Evolutionary conservation across 305 asterid genomes (phyloP).

Genomic region (Rubia peregrina): DNA sequence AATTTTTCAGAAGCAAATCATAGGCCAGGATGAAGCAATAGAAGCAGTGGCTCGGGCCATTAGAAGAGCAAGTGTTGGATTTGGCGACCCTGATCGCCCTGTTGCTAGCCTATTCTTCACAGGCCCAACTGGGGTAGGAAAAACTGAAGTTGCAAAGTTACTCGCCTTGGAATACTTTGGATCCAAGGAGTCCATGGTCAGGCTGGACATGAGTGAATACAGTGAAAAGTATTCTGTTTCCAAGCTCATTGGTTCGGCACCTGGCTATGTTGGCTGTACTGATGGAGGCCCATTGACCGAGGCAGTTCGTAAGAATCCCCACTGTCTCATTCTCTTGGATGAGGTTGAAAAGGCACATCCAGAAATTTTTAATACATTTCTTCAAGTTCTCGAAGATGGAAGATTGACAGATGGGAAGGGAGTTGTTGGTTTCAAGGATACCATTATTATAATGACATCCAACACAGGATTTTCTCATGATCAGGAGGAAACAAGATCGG

Average conservation of each 20-base stretch:
- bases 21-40: slow-evolving; percentile 24
- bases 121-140: slow-evolving; percentile 31
- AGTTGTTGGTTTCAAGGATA: slow-evolving; percentile 17
- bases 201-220: slow-evolving; percentile 28
- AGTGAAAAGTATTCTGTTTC: slow-evolving; percentile 19
- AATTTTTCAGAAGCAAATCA: slow-evolving; percentile 10
- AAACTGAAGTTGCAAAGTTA: slow-evolving; percentile 23
- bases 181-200: slow-evolving; percentile 18
- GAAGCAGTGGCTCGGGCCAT: slow-evolving; percentile 14
- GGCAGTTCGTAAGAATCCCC: slow-evolving; percentile 18
- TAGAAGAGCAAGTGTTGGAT: slow-evolving; percentile 17
- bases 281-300: slow-evolving; percentile 26
- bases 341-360: slow-evolving; percentile 26
- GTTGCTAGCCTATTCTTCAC: slow-evolving; percentile 19
- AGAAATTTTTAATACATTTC: slow-evolving; percentile 14
- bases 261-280: slow-evolving; percentile 23
- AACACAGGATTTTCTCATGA: slow-evolving; percentile 8
- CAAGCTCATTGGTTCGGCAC: slow-evolving; percentile 22
- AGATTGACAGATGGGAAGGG: slow-evolving; percentile 23
- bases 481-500: neutral
- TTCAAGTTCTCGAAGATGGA: slow-evolving; percentile 25
- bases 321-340: slow-evolving; percentile 16
- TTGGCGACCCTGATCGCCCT: slow-evolving; percentile 18
- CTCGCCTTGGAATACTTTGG: slow-evolving; percentile 22
- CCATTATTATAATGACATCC: slow-evolving; percentile 26